These are phyloP conservation scores for Trypanosomatidae sp. DNA, from an alignment of 208 protist genomes.

Conservation along the genomic window DNA sequence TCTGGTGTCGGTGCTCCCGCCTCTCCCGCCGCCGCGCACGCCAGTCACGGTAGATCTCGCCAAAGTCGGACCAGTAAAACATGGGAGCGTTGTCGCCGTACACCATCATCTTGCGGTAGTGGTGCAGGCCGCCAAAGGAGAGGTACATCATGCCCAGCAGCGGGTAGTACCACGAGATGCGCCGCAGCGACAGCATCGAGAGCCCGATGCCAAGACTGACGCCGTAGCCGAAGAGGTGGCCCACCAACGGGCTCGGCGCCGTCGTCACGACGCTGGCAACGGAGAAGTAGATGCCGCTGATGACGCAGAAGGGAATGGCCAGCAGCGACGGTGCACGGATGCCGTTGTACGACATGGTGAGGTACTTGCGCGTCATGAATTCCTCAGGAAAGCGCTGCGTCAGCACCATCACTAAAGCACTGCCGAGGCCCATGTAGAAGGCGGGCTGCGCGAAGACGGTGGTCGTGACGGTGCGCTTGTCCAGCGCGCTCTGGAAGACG, in stretches of 20 bases:
- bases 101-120: conserved; percentile 88
- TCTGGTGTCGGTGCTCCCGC: conserved; percentile 14
- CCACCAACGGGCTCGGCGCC: conserved; percentile 47
- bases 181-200: conserved; percentile 64
- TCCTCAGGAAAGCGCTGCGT: conserved; percentile 84
- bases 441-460: conserved; percentile 80
- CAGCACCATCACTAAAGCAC: conserved; percentile 73
- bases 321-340: conserved; percentile 69
- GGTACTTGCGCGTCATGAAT: conserved; percentile 66
- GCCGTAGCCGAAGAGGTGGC: conserved; percentile 69
- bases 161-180: conserved; percentile 86
- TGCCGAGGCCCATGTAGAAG: conserved; percentile 78
- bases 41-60: conserved; percentile 37
- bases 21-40: conserved; percentile 6
- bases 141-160: conserved; percentile 75
- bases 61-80: conserved; percentile 78
- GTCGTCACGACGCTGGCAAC: conserved; percentile 69
- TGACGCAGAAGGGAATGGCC: conserved; percentile 76
- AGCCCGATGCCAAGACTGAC: conserved; percentile 68
- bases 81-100: conserved; percentile 85
- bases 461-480: conserved; percentile 63
- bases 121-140: conserved; percentile 80
- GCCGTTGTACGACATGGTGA: conserved; percentile 83
- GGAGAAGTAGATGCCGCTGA: conserved; percentile 69
- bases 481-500: conserved; percentile 79